These are phyloP conservation scores for Macroventuria anomochaeta DNA, from an alignment of 2,329 filamentous ascomycete species.

Conservation along the genomic window DNA sequence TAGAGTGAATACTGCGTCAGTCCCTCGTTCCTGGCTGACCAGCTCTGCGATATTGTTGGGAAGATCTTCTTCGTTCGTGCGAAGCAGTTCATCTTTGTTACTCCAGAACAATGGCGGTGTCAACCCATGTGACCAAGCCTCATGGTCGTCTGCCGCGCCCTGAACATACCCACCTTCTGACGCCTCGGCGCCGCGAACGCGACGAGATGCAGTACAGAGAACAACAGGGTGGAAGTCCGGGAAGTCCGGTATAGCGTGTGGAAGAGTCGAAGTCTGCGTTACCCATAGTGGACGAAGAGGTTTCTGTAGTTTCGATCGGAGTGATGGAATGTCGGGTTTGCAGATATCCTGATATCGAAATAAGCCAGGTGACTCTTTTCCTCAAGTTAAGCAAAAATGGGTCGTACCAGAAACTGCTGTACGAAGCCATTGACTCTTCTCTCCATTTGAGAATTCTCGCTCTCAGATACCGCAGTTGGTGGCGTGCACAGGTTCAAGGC, in stretches of 20 bases:
- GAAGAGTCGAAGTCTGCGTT: slow-evolving; percentile 67
- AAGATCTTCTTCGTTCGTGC: slow-evolving; percentile 69
- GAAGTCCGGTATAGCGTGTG: slow-evolving; percentile 57
- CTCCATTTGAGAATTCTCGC: slow-evolving; percentile 81
- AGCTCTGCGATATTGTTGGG: slow-evolving; percentile 58
- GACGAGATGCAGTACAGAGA: slow-evolving; percentile 82
- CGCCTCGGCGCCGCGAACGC: slow-evolving; percentile 71
- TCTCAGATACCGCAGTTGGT: slow-evolving; percentile 72
- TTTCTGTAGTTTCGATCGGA: slow-evolving; percentile 67
- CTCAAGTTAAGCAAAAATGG: neutral
- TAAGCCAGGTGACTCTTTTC: neutral
- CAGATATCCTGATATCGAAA: slow-evolving; percentile 56
- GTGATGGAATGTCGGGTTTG: slow-evolving; percentile 62
- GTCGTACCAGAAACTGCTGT: slow-evolving; percentile 53
- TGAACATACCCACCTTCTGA: slow-evolving; percentile 84
- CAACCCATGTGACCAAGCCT: slow-evolving; percentile 87
- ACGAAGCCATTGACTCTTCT: slow-evolving; percentile 65
- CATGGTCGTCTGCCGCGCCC: slow-evolving; percentile 91
- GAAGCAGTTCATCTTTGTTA: slow-evolving; percentile 66
- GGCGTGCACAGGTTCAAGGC: slow-evolving; percentile 71
- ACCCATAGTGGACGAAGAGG: slow-evolving; percentile 83
- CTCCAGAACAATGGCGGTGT: slow-evolving; percentile 82
- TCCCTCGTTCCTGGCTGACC: slow-evolving; percentile 30
- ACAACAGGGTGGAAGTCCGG: slow-evolving; percentile 73
- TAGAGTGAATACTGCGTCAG: slow-evolving; percentile 41